Evolutionary conservation across 2,329 filamentous ascomycete species (phyloP), one percentile per base, ranked within the genome.

Genomic region (Neopestalotiopsis sp.): DNA sequence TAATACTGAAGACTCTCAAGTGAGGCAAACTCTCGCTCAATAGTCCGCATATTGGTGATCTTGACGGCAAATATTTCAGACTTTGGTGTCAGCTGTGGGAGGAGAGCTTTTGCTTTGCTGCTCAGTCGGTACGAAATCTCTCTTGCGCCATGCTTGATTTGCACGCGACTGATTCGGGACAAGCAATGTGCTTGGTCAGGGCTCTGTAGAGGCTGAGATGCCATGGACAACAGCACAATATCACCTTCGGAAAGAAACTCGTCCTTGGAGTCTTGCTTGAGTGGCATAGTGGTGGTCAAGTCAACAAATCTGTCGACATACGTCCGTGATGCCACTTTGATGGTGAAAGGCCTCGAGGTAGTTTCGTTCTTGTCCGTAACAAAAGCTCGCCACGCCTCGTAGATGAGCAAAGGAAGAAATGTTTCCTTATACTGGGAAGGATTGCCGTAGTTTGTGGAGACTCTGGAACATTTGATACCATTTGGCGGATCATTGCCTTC

Each of bases 331-430:
- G 93, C 88, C 66, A 99, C 89, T 76, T 95, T 97, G 79, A 98
- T 90, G 70, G 94, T 94, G 76, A 97, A 97, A 0, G 93, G 85
- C 76, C 92, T 94, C 72, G 90, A 90, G 24, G 88, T 92, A 62
- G 91, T 89, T 79, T 99, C 96, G 76, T 98, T 94, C 78, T 95
- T 95, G 24, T 93, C 89, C 64, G 94, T 95, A 65, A 97, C 91
- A 78, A 99, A 96, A 4, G 93, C 93, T 77, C 97, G 93, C 96
- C 96, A 99, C 38, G 95, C 95, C 83, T 99, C 96, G 32, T 97
- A 91, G 38, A 96, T 90, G 42, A 99, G 86, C 28, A 99, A 85
- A 5, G 95, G 95, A 73, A 97, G 91, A 80, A 99, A 99, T 0
- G 94, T 97, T 69, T 89, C 87, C 78, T 97, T 93, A 78, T 99